These are phyloP conservation scores for Heterobasidion occidentale DNA, from an alignment of 1,284 basidiomycete genomes.

Conservation along the genomic window DNA sequence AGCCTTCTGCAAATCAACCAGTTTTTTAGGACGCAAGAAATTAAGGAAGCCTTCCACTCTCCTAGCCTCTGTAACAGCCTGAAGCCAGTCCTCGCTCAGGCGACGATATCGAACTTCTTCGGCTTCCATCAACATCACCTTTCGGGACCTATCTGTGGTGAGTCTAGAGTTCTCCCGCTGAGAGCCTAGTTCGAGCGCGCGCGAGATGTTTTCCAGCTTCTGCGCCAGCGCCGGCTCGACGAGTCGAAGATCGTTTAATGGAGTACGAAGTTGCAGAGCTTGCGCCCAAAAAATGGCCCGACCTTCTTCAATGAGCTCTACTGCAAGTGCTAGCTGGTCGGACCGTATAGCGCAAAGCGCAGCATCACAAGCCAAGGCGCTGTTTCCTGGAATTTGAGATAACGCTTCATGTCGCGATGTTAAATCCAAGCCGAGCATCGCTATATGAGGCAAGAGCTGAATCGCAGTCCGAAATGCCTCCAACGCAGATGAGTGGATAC, in stretches of 20 bases:
- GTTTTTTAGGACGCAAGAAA: neutral
- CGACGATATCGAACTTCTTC: neutral
- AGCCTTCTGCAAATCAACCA: neutral
- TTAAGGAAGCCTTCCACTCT: conserved; percentile 5
- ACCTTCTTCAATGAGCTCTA: conserved; percentile 1
- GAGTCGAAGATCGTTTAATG: neutral
- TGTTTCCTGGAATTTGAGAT: too few relatives aligned
- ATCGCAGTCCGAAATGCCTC: neutral
- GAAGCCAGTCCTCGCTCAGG: neutral
- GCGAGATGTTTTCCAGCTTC: neutral
- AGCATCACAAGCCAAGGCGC: neutral
- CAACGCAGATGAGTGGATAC: neutral
- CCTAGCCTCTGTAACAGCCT: neutral
- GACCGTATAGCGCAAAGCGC: neutral
- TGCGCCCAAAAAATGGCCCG: neutral
- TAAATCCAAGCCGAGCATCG: neutral
- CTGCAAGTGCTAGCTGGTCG: neutral
- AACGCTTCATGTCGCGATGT: neutral
- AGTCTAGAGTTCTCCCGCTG: neutral
- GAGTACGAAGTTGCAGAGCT: neutral
- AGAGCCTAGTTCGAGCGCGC: neutral
- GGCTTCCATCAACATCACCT: neutral
- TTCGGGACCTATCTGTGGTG: neutral
- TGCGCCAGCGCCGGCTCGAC: neutral
- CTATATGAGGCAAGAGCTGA: neutral